A percentile compares a stretch with the other conserved stretches of the same genome.
These are phyloP conservation scores for Talaromyces liani DNA, from an alignment of 495 filamentous ascomycete species.

Conservation along the genomic window DNA sequence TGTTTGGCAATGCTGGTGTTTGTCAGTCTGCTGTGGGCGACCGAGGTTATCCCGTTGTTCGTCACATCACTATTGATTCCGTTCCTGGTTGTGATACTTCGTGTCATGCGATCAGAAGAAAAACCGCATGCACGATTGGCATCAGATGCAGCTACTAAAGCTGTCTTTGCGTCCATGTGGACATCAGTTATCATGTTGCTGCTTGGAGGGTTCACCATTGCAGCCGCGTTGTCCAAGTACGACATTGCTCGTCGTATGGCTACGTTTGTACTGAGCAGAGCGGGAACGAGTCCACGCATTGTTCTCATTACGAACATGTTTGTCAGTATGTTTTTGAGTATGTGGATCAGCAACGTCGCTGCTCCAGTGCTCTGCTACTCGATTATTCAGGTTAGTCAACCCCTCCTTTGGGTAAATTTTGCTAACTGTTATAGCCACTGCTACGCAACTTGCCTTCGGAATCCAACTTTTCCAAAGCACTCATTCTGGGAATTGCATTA, in stretches of 20 bases:
- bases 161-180: constrained; percentile 95
- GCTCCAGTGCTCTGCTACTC: constrained; percentile 98
- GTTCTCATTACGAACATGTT: constrained; percentile 97
- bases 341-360: constrained; percentile 99
- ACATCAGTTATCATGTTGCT: constrained; percentile 98
- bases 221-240: constrained; percentile 92
- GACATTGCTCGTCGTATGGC: constrained; percentile 96
- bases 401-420: not conserved
- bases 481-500: constrained; percentile 93
- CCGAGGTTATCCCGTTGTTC: constrained; percentile 95
- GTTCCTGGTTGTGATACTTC: constrained; percentile 82
- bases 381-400: constrained; percentile 69
- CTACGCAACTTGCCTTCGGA: constrained; percentile 85
- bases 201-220: constrained; percentile 92
- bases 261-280: constrained; percentile 94
- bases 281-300: constrained; percentile 77
- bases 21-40: constrained; percentile 93
- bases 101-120: constrained; percentile 71
- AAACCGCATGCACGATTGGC: constrained; percentile 61
- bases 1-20: constrained; percentile 91
- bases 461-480: constrained; percentile 85
- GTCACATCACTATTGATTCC: constrained; percentile 92
- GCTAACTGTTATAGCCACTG: constrained; percentile 57
- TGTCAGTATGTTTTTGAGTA: constrained; percentile 92
- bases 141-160: constrained; percentile 66